Evolutionary conservation across 805 yeast genomes (phyloP), one percentile per base, ranked within the genome.

Genomic region (Ogataea thermomethanolica): DNA sequence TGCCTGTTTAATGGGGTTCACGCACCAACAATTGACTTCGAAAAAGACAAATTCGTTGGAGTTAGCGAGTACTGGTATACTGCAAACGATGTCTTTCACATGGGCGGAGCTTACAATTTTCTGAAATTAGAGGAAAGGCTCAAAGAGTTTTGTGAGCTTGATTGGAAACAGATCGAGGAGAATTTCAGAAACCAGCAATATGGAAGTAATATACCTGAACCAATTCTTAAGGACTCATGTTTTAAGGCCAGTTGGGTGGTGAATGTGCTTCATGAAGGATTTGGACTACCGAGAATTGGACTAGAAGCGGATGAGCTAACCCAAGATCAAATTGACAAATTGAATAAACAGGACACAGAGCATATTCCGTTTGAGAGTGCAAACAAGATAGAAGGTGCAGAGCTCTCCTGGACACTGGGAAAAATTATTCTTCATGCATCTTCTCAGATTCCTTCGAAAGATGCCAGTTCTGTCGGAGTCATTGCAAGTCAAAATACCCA

Each of bases 31-130:
- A 78, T 93, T 45, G 88, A 90, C 64, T 88, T 87, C 56, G 71
- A 73, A 10, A 71, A 71, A 35, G 95, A 88, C 54, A 84, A 79
- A 54, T 90, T 93, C 62, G 84, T 93, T 22, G 99, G 99, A 0
- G 82, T 91, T 15, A 86, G 96, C 7, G 99, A 93, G 62, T 93
- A 88, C 65, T 93, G 98, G 97, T 91, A 93, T 59, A 88, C 97
- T 1, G 90, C 96, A 3, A 85, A 89, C 54, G 98, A 91, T 56
- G 77, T 91, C 4, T 90, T 90, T 59, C 78, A 82, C 28, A 73
- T 88, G 66, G 91, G 95, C 3, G 98, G 97, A 10, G 87, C 80
- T 41, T 90, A 90, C 59, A 86, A 86, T 55, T 91, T 80, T 56
- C 70, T 74, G 26, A 66, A 72, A 28, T 88, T 85, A 55, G 83